These are phyloP conservation scores for Posidonia oceanica DNA, from an alignment of 116 monocot genomes.

Conservation along the genomic window DNA sequence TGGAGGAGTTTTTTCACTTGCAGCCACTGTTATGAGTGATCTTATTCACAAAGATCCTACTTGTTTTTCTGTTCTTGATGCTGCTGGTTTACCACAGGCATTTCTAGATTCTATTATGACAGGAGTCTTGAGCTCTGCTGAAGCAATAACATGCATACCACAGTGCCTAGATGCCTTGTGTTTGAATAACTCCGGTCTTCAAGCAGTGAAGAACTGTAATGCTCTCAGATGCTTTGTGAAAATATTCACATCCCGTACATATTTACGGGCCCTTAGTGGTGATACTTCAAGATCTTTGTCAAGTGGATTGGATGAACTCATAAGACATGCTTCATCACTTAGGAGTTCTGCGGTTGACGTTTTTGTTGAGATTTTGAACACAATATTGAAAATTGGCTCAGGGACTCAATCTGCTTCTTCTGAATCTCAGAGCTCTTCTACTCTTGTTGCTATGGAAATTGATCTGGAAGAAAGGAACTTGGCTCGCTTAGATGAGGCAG, in stretches of 20 bases:
- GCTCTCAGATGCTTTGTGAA: constrained; percentile 72
- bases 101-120: constrained; percentile 59
- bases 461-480: constrained; percentile 23
- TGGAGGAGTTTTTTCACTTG: constrained; percentile 78
- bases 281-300: constrained; percentile 47
- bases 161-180: constrained; percentile 74
- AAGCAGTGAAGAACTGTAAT: constrained; percentile 49
- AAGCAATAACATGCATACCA: constrained; percentile 66
- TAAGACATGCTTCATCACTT: constrained; percentile 61
- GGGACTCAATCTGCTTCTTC: constrained; percentile 20
- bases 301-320: constrained; percentile 60
- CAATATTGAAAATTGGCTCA: constrained; percentile 40
- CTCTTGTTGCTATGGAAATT: constrained; percentile 39
- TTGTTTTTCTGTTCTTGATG: constrained; percentile 59
- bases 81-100: constrained; percentile 50
- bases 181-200: constrained; percentile 57
- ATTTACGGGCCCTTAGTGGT: constrained; percentile 46
- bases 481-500: constrained; percentile 9
- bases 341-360: constrained; percentile 58
- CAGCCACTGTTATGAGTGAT: constrained; percentile 73
- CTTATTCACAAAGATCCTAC: constrained; percentile 91
- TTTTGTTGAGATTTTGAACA: constrained; percentile 62
- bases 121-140: constrained; percentile 49
- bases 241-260: constrained; percentile 59
- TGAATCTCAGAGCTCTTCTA: constrained; percentile 15